phyloP scores from a whole-genome alignment of 2,329 filamentous ascomycete species.

The Daldinia sp. region DNA sequence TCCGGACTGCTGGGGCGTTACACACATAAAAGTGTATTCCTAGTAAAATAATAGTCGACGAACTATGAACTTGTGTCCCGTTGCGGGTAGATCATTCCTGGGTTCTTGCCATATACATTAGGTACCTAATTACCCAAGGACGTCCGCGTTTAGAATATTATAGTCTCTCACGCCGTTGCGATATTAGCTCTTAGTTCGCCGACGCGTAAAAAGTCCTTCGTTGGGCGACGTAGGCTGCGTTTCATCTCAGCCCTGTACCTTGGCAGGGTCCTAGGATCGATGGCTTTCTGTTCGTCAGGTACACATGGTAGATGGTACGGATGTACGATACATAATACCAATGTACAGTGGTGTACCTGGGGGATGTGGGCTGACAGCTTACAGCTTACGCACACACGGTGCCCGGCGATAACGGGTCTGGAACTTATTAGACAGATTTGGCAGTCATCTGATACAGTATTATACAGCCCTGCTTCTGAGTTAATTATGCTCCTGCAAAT shows the following conservation, averaged over 20 bases:
- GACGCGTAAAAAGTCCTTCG: slow-evolving; percentile 13
- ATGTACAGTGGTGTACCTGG: slow-evolving; percentile 10
- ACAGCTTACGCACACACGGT: slow-evolving; percentile 18
- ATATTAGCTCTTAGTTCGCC: neutral
- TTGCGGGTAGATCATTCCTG: neutral
- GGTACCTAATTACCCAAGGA: no score
- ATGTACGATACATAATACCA: neutral
- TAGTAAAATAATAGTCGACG: neutral
- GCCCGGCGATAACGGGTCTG: slow-evolving; percentile 29
- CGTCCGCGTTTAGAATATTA: no score
- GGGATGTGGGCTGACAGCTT: slow-evolving; percentile 24
- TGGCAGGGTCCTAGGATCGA: slow-evolving; percentile 22
- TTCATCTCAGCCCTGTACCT: slow-evolving; percentile 35
- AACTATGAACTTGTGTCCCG: neutral
- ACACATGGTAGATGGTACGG: no score
- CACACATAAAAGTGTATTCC: neutral
- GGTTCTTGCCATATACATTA: neutral
- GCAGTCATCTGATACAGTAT: slow-evolving; percentile 36
- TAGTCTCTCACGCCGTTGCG: slow-evolving; percentile 2
- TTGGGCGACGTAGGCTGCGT: slow-evolving; percentile 9
- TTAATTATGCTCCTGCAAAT: slow-evolving; percentile 31
- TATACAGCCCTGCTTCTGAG: slow-evolving; percentile 28
- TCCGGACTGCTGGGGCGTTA: slow-evolving; percentile 28
- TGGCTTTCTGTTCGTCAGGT: slow-evolving; percentile 9
- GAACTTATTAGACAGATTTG: slow-evolving; percentile 12